Evolutionary conservation across 306 rosid genomes (phyloP), one percentile per base, ranked within the genome.

Genomic region (Pyrus betulifolia): DNA sequence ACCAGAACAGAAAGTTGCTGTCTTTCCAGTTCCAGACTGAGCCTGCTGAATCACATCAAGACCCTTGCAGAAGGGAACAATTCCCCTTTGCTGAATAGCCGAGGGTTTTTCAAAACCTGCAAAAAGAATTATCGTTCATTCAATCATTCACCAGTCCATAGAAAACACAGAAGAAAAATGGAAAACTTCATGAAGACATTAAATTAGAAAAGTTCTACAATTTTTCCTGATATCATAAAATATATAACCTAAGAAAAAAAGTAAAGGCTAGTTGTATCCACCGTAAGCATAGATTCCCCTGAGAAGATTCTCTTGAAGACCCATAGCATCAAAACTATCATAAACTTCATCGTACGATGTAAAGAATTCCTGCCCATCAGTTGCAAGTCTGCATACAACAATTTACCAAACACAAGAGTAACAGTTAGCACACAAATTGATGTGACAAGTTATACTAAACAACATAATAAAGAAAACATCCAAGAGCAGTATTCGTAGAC

Each of bases 21-120:
- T 89, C 86, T 91, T 91, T 22, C 96, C 93, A 67, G 93, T 91
- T 77, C 96, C 93, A 81, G 96, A 91, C 42, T 91, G 92, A 54
- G 96, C 96, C 80, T 91, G 93, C 64, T 91, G 96, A 81, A 91
- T 89, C 25, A 91, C 96, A 86, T 91, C 93, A 74, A 89, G 96
- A 69, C 93, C 92, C 89, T 84, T 86, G 69, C 82, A 74, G 85
- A 89, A 91, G 35, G 93, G 92, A 65, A 91, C 96, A 19, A 91
- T 91, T 45, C 96, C 96, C 84, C 93, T 87, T 69, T 91, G 97
- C 82, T 91, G 93, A 89, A 91, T 91, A 62, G 93, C 91, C 0
- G 97, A 91, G 7, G 97, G 96, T 61, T 91, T 91, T 76, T 91
- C 96, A 33, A 89, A 91, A 83, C 93, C 93, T 89, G 83, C 40